Conservation (phyloP, 345 rosid genomes). For the Xanthoceras sorbifolium region DNA sequence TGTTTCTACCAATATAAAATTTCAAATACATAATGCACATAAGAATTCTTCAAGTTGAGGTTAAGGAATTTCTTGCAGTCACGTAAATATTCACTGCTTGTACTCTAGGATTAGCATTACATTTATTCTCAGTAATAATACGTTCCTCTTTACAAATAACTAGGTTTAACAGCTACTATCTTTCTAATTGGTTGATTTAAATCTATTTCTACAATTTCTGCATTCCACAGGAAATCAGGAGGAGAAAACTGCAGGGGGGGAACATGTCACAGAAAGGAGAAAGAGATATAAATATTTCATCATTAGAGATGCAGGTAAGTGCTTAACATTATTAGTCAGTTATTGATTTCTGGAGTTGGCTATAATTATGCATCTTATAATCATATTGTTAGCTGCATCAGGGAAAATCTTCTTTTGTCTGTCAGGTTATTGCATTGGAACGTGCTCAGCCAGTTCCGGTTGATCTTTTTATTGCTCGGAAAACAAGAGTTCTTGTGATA, state of each 20-base stretch:
- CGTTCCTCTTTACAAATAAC: neutral
- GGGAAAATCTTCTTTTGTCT: constrained; percentile 10
- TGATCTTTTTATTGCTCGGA: constrained; percentile 65
- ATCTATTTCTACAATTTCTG: constrained; percentile 5
- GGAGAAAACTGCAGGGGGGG: constrained; percentile 42
- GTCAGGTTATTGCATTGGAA: constrained; percentile 57
- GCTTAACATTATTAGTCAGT: constrained; percentile 9
- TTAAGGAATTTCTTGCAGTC: neutral
- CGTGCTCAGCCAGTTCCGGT: constrained; percentile 67
- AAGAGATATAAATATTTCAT: constrained; percentile 32
- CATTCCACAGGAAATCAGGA: constrained; percentile 39
- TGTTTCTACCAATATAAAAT: neutral
- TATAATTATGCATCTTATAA: neutral
- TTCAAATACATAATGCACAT: neutral
- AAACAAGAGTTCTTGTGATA: constrained; percentile 75
- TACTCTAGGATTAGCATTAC: neutral
- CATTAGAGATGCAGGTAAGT: constrained; percentile 38
- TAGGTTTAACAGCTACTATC: neutral
- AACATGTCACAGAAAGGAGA: constrained; percentile 24
- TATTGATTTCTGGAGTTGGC: neutral
- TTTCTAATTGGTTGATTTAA: constrained; percentile 12
- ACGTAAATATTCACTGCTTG: neutral
- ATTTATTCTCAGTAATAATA: neutral
- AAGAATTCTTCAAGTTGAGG: constrained; percentile 3
- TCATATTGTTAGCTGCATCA: neutral